Evolutionary conservation across 345 rosid species (phyloP), one percentile per base, ranked within the genome.

Genomic region (Psidium friedrichsthalianum): DNA sequence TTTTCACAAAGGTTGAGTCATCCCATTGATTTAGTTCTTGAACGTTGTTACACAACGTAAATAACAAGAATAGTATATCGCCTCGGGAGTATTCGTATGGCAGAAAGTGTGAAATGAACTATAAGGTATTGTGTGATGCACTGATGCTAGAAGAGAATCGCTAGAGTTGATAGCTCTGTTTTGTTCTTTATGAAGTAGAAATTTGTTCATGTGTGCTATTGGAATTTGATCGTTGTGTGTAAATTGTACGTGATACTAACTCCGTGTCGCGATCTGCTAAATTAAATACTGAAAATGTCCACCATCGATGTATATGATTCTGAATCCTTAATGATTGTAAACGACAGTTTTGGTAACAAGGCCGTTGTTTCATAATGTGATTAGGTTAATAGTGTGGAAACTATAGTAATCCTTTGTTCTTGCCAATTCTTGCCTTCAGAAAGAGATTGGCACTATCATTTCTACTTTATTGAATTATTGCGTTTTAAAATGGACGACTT

Each of bases 61-160:
- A 64, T 27, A 59, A 59, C 0, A 15, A 27, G 80, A 69, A 36
- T 69, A 5, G 7, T 36, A 36, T 69, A 36, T 18, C 0, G 2
- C 12, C 20, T 69, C 3, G 22, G 42, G 42, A 61, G 74, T 29
- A 61, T 14, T 27, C 40, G 0, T 59, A n/a, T 59, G 20, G 36
- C 20, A 3, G 18, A 61, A 36, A 69, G 80, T 69, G 47, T 69
- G 47, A 69, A 69, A 9, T 32, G 47, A 32, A 36, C 47, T 2
- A 9, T 20, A 69, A 8, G 24, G 11, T 20, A 69, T 18, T 8
- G 44, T 47, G 47, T 44, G 47, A 44, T 44, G 47, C 47, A 44
- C 47, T 4, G 47, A 8, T 5, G 11, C 24, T 0, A 1, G 3
- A 64, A 69, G 1, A 69, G 3, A 1, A 12, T 64, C 0, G 6